Evolutionary conservation across 164 flowering plant species (phyloP), one percentile per base, ranked within the genome.

Genomic region (Dillenia turbinata): DNA sequence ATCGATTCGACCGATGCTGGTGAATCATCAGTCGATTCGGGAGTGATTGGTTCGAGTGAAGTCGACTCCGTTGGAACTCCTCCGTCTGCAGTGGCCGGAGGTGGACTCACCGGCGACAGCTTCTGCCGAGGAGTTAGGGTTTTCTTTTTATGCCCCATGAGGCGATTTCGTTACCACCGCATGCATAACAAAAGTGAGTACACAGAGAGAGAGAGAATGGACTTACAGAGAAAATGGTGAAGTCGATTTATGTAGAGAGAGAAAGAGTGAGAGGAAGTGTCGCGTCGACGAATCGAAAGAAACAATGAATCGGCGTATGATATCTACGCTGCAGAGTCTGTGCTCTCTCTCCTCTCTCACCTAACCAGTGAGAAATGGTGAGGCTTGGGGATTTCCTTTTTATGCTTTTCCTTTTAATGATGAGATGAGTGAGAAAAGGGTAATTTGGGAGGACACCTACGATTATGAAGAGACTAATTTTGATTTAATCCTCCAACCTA

Each of bases 141-240:
- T 62, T 86, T 79, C 80, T 88, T 86, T 78, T 85, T 90, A 56
- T 77, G 88, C 75, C 90, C 97, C 94, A 87, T 87, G 46, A 24
- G 47, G 51, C 12, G 16, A 63, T 47, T 68, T 62, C 60, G 43
- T 24, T 33, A 9, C 51, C 63, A 73, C 63, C 56, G 70, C 77
- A 68, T 72, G 76, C 75, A 77, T 76, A 79, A 26, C 33, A 47
- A 52, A 43, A 52, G 47, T 7, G 46, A 33, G 44, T n/a, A 63
- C 10, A 59, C 58, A 5, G 44, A 52, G 52, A 55, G 9, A 47
- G 16, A 53, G 44, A 60, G 44, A 62, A 56, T 46, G 64, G 9
- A 24, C 46, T 11, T 12, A 52, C 13, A 63, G 44, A 52, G 40
- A 63, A 43, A 53, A 14, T 3, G 11, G 9, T 5, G 43, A 47